Base-by-base conservation (phyloP, 2,329 filamentous ascomycete genomes). In the Aphanocladium album region DNA sequence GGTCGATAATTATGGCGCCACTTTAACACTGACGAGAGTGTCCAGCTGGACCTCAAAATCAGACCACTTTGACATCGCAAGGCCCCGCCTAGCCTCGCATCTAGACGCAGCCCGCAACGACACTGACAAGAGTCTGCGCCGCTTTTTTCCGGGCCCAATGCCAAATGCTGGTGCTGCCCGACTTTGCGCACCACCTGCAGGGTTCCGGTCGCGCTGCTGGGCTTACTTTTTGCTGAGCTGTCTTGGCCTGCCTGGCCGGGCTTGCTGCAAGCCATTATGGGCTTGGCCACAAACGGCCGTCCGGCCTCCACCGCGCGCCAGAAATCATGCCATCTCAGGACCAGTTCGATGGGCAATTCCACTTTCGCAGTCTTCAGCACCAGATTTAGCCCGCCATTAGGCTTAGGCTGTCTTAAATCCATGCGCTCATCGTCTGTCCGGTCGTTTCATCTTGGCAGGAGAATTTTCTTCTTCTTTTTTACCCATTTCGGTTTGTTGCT, bases 301-400 rank as follows among this genome's bases (percentile, higher is more conserved):
- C 57, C 14, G 14, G 12, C 39, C 57, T 54, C 57, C 57, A 60
- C 57, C 39, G 43, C 57, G 43, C 57, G 41, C 50, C 57, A 60
- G 41, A 60, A 60, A 60, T 60, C 57, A 60, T 60, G 57, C 57
- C 57, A 60, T 60, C 49, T 60, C 57, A 47, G 27, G 57, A 60
- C 52, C 33, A n/a, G 45, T 37, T 52, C 57, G 47, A 59, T 59
- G 57, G 23, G 19, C 57, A 23, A 46, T 59, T 50, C 57, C 49
- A 59, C 57, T 59, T 52, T 45, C 23, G 37, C 27, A 27, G 25
- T 59, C n/a, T 37, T 47, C 27, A 27, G 49, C 27, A 5, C 23
- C 33, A 25, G 37, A 39, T 45, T 41, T 51, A 35, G 25, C 27
- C 25, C n/a, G 21, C 21, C 37, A 17, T 58, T 58, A 23, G 41